These are phyloP conservation scores for Entomortierella parvispora DNA, from an alignment of 192 early-diverging fungal genomes.

Conservation along the genomic window DNA sequence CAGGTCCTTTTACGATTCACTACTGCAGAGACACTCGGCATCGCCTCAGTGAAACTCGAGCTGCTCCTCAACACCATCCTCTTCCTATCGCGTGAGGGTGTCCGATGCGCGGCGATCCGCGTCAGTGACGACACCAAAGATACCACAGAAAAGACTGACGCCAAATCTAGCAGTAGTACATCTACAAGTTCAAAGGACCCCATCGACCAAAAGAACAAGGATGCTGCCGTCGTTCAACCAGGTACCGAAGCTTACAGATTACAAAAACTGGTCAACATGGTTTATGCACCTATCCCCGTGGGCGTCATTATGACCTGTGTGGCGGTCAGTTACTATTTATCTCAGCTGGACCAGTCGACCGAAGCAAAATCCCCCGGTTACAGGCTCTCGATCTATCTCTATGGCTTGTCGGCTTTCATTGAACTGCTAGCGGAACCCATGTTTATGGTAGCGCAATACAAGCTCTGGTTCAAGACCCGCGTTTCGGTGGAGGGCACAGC, in stretches of 20 bases:
- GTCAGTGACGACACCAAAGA: constrained; percentile 39
- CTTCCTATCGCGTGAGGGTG: constrained; percentile 89
- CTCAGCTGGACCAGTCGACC: constrained; percentile 37
- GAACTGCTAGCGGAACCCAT: constrained; percentile 91
- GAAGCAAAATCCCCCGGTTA: constrained; percentile 58
- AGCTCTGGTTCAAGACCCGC: constrained; percentile 79
- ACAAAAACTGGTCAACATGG: constrained; percentile 77
- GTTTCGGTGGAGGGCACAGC: constrained; percentile 87
- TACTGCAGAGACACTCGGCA: constrained; percentile 78
- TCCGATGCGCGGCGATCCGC: constrained; percentile 78
- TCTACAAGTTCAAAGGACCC: constrained; percentile 20
- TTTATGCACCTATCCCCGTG: constrained; percentile 73
- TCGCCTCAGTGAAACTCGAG: constrained; percentile 87
- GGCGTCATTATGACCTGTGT: constrained; percentile 68
- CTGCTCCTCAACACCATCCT: constrained; percentile 89
- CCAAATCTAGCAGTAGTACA: constrained; percentile 25
- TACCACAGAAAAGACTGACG: neutral
- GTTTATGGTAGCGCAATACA: constrained; percentile 76
- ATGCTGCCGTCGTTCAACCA: constrained; percentile 10
- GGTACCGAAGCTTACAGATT: constrained; percentile 35
- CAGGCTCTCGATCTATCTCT: constrained; percentile 66
- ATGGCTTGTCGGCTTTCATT: constrained; percentile 78
- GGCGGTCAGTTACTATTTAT: constrained; percentile 64
- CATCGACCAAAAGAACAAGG: neutral
- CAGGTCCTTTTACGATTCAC: constrained; percentile 79